Base-by-base conservation (phyloP, 2,329 filamentous ascomycete species). In the Juglanconis sp. region DNA sequence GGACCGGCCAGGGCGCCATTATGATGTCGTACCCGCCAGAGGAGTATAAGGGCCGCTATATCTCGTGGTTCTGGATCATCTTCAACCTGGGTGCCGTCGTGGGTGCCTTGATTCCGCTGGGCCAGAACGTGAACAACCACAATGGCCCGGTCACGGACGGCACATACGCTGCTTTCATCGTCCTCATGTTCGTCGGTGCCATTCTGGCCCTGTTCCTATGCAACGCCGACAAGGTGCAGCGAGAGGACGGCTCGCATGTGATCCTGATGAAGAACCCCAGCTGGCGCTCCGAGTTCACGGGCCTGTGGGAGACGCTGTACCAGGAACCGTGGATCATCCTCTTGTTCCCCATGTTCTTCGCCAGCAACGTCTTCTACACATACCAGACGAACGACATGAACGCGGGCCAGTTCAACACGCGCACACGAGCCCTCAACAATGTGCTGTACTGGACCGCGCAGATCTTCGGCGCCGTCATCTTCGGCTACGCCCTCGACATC, bases 51-150 rank as follows among this genome's bases (percentile, higher is more conserved):
- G 93, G 93, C 49, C 87, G 88, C 62, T 96, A 92, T 73, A 96
- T 96, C 72, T 90, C 90, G 63, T 87, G 87, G 78, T 96, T 96
- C 77, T 96, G 93, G 93, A 87, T 92, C 73, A 96, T 97, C 69
- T 97, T 96, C 82, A 96, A 96, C 75, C 75, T 93, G 61, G 93
- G 93, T 67, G 92, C 87, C 68, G 92, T 96, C 63, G 91, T 97
- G 73, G 93, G 93, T 64, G 87, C 88, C 69, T 75, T 88, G 68
- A 90, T 92, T 63, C 88, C 88, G n/a, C 82, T 92, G 4, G 89
- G 82, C 64, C 82, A 90, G 73, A 91, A 90, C 75, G 82, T 90
- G 69, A 73, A 90, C 76, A 81, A 78, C 61, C 81, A 72, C 13
- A 75, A 58, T 60, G 73, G 73, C 51, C 77, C 77, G 13, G 88